These are phyloP conservation scores for Entomortierella beljakovae DNA, from an alignment of 192 early-diverging fungal species.

Conservation along the genomic window DNA sequence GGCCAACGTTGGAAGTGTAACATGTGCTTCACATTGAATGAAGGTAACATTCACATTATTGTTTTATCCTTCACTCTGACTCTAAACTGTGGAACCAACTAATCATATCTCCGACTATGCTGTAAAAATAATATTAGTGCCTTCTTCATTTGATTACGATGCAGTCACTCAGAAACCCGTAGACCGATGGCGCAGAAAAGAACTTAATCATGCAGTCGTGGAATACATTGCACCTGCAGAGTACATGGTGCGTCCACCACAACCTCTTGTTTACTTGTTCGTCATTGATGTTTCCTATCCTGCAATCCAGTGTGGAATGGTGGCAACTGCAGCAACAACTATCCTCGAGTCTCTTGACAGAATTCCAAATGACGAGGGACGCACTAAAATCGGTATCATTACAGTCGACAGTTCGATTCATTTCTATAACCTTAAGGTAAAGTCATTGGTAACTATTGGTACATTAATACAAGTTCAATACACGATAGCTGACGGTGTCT, in stretches of 20 bases:
- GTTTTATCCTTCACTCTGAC: not conserved
- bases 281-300: conserved; percentile 93
- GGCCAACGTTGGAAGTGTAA: conserved; percentile 98
- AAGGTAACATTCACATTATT: conserved; percentile 10
- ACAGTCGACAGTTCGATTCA: conserved; percentile 90
- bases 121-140: conserved; percentile 60
- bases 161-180: conserved; percentile 78
- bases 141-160: conserved; percentile 82
- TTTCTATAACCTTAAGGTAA: conserved; percentile 88
- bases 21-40: conserved; percentile 82
- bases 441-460: not conserved
- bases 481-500: no score
- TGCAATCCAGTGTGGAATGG: conserved; percentile 81
- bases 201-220: conserved; percentile 89
- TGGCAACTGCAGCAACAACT: conserved; percentile 83
- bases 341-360: conserved; percentile 85
- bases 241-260: conserved; percentile 98
- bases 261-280: conserved; percentile 93
- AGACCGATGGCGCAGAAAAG: conserved; percentile 89
- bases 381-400: conserved; percentile 93
- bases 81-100: not conserved
- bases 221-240: conserved; percentile 98
- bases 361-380: conserved; percentile 91
- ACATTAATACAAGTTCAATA: no score
- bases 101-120: not conserved